Evolutionary conservation across 129 eudicot genomes (phyloP).

Genomic region (Flaveria brownii): DNA sequence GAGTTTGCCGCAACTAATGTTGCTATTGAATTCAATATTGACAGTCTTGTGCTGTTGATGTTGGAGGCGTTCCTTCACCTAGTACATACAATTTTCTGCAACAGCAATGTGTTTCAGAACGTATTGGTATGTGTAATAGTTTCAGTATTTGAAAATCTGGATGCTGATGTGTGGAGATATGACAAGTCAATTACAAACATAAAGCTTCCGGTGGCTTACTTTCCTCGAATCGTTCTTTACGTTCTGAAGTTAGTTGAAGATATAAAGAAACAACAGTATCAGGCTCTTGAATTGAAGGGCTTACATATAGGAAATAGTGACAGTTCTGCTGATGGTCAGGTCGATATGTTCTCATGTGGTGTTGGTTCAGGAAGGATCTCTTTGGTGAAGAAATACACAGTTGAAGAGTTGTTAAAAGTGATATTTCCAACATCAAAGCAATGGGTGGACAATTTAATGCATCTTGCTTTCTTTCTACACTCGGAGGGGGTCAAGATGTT

Average conservation of each 20-base stretch:
- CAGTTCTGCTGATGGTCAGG: slow-evolving; percentile 26
- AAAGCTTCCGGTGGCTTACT: slow-evolving; percentile 70
- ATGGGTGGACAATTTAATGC: slow-evolving; percentile 85
- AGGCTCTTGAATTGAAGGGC: slow-evolving; percentile 49
- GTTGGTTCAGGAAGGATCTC: slow-evolving; percentile 42
- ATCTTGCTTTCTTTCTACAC: slow-evolving; percentile 74
- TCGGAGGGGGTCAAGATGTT: slow-evolving; percentile 77
- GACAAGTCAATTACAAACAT: slow-evolving; percentile 49
- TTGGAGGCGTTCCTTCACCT: slow-evolving; percentile 80
- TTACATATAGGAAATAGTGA: slow-evolving; percentile 31
- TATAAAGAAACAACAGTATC: slow-evolving; percentile 54
- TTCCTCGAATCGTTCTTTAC: slow-evolving; percentile 68
- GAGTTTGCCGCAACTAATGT: slow-evolving; percentile 58
- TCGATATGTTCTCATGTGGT: slow-evolving; percentile 42
- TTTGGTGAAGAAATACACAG: slow-evolving; percentile 54
- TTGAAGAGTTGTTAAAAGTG: slow-evolving; percentile 59
- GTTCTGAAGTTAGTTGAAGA: slow-evolving; percentile 64
- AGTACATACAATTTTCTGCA: slow-evolving; percentile 56
- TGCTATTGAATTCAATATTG: slow-evolving; percentile 58
- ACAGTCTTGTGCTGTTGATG: slow-evolving; percentile 53
- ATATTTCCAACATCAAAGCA: slow-evolving; percentile 64
- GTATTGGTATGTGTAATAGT: slow-evolving; percentile 59
- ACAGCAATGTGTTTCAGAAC: slow-evolving; percentile 64
- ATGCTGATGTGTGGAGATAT: slow-evolving; percentile 65
- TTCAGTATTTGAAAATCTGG: slow-evolving; percentile 61